Evolutionary conservation across 805 yeast species (phyloP).

Genomic region (Wickerhamiella brachini): DNA sequence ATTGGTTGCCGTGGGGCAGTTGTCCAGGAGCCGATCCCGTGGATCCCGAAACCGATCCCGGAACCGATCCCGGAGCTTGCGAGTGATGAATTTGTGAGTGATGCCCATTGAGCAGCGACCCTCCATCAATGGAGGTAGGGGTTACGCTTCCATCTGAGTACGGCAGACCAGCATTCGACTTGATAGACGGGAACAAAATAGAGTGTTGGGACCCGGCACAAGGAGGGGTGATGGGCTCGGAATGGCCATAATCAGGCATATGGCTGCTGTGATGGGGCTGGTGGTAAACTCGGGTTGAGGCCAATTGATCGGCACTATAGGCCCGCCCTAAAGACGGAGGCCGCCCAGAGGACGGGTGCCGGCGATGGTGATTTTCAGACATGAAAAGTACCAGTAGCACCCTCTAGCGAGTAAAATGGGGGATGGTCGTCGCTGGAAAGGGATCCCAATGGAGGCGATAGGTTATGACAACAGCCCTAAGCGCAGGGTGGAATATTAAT

Average conservation of each 20-base stretch:
- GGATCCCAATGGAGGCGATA: neutral
- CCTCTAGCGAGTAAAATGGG: neutral
- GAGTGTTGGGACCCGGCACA: neutral
- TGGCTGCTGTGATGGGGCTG: neutral
- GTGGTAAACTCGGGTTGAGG: neutral
- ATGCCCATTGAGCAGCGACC: neutral
- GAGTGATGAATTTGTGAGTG: no score
- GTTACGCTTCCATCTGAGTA: neutral
- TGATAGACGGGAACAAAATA: neutral
- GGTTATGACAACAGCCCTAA: neutral
- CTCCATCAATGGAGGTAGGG: neutral
- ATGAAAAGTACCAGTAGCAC: neutral
- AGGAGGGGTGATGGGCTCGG: slow-evolving; percentile 1
- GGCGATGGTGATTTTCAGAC: neutral
- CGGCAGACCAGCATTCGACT: neutral
- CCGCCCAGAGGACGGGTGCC: neutral
- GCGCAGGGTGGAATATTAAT: neutral
- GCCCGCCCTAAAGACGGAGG: neutral
- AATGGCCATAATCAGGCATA: neutral
- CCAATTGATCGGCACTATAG: neutral
- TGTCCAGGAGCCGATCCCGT: no score
- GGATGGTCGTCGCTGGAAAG: neutral
- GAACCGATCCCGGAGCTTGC: no score
- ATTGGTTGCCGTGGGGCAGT: neutral
- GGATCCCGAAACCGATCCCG: no score